Evolutionary conservation across 2,329 filamentous ascomycete species (phyloP), one percentile per base, ranked within the genome.

Genomic region (Alternaria burnsii): DNA sequence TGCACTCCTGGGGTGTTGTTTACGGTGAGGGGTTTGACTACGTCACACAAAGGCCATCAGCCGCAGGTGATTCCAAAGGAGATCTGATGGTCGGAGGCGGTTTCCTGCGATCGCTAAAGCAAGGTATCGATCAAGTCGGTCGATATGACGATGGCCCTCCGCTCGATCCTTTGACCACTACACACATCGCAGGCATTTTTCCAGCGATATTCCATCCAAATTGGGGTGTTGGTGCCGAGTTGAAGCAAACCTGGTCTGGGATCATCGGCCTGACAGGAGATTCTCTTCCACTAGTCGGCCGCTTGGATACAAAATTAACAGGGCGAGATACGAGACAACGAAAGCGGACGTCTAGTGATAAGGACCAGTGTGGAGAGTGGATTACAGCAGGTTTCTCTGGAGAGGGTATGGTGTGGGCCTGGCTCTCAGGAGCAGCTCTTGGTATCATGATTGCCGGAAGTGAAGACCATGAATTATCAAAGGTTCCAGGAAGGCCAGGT

Each of bases 231-330:
- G 57, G 63, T 18, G 54, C 61, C 2, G 52, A 69, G 5, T 61
- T 83, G 4, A 78, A 80, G 55, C 76, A 76, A 50, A 73, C 78
- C 0, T 88, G 85, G 86, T 82, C 81, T 0, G 85, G 85, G 0
- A 79, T 83, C 7, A 69, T 87, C 22, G 82, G 80, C 1, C 67
- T 82, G 28, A 84, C 83, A 0, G 82, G 81, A 0, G 86, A 87
- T 61, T 50, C 66, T 11, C 72, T 85, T 28, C 85, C 85, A 0
- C 80, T 86, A 41, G 84, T 87, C 1, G 85, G 85, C 0, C 69
- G 72, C n/a, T 71, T 85, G 0, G 72, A 78, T 10, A 51, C 64
- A 11, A 65, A 55, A 18, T 61, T 82, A 0, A 79, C 56, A 5
- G 50, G 50, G 16, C 50, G 56, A 6, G 16, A 58, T 11, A 12